Conservation (phyloP, 352 stramenopile genomes). For the Pythium phragmiticola region DNA sequence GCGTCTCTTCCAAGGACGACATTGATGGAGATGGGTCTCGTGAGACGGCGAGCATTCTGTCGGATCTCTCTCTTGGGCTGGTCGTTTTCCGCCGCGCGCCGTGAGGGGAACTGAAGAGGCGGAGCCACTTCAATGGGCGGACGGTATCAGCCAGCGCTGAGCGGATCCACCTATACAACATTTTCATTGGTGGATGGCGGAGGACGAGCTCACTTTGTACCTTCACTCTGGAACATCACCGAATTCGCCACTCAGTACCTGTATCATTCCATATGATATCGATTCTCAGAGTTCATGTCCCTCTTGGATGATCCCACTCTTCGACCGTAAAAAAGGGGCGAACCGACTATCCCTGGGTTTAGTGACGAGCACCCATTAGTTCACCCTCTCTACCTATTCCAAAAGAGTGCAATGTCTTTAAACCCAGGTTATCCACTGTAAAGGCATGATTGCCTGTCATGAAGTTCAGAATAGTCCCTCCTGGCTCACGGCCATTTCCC, state of each 20-base stretch:
- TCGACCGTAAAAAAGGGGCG: background rate
- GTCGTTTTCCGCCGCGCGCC: background rate
- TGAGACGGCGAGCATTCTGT: background rate
- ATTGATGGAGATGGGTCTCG: background rate
- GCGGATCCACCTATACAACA: conserved; percentile 8
- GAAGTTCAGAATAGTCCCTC: background rate
- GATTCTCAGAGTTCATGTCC: too few relatives aligned
- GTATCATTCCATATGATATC: background rate
- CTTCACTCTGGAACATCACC: conserved; percentile 6
- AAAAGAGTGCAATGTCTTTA: background rate
- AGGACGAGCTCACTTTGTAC: background rate
- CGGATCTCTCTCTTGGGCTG: background rate
- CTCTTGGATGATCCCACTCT: too few relatives aligned
- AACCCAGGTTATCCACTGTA: background rate
- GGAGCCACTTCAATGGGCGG: background rate
- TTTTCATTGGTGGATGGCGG: conserved; percentile 20
- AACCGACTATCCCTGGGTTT: conserved; percentile 3
- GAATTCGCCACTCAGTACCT: conserved; percentile 18
- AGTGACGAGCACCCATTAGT: background rate
- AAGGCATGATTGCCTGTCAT: background rate
- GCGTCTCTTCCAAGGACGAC: background rate
- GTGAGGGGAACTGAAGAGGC: background rate
- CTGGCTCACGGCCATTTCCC: background rate
- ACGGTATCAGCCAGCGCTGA: background rate
- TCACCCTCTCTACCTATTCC: too few relatives aligned